Conservation (phyloP, 352 stramenopile species). For the Phytopythium delawarense region DNA sequence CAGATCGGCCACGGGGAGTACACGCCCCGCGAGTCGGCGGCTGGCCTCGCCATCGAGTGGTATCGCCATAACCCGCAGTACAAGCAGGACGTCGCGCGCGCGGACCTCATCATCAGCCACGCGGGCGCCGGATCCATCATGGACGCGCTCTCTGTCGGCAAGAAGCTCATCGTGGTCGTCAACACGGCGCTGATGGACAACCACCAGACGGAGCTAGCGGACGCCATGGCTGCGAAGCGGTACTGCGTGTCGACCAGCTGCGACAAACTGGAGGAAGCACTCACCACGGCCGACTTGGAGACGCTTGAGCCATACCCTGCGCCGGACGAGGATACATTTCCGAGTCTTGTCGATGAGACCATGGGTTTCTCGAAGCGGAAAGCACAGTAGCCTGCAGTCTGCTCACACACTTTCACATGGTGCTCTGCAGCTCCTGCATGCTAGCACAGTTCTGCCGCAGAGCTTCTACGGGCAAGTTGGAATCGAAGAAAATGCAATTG, state of each 20-base stretch:
- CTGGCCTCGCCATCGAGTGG: constrained; percentile 35
- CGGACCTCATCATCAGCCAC: constrained; percentile 94
- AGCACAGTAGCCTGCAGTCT: constrained; percentile 8
- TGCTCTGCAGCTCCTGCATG: neutral
- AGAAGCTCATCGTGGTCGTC: constrained; percentile 91
- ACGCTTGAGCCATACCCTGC: constrained; percentile 48
- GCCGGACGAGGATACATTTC: constrained; percentile 60
- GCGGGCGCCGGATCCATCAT: constrained; percentile 93
- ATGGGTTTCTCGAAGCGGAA: constrained; percentile 23
- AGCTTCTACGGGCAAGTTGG: neutral
- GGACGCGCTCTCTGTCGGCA: constrained; percentile 79
- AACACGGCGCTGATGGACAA: constrained; percentile 97
- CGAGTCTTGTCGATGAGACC: constrained; percentile 53
- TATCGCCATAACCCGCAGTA: constrained; percentile 93
- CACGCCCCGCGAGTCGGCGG: constrained; percentile 27
- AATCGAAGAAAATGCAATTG: neutral
- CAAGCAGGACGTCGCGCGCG: constrained; percentile 83
- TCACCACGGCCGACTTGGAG: constrained; percentile 36
- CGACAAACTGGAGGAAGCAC: constrained; percentile 23
- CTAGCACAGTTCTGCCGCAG: neutral
- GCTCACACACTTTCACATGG: neutral
- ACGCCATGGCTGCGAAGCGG: constrained; percentile 80
- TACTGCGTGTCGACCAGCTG: constrained; percentile 60
- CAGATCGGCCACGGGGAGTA: constrained; percentile 83
- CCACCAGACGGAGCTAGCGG: constrained; percentile 94